These are phyloP conservation scores for Carpinus fangiana DNA, from an alignment of 306 rosid species.

Conservation along the genomic window DNA sequence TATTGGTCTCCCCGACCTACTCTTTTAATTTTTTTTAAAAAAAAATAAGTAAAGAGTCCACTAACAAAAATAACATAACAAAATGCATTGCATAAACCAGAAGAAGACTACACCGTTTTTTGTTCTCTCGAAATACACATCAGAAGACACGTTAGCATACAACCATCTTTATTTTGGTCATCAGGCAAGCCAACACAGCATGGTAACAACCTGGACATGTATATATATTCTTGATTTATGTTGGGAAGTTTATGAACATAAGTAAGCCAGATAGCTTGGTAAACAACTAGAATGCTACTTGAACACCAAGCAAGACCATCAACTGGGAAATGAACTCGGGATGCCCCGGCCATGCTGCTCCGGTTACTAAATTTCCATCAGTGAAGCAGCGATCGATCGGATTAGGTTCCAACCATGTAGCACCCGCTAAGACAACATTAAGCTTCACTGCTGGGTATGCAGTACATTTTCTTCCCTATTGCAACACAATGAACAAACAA, in stretches of 20 bases:
- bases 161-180: not conserved
- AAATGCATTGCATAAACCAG: too few species aligned
- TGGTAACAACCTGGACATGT: not conserved
- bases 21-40: too few species aligned
- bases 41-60: too few species aligned
- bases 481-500: not conserved
- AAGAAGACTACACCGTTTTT: not conserved
- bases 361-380: constrained; percentile 80
- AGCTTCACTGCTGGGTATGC: constrained; percentile 86
- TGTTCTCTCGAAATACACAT: not conserved
- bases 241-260: too few species aligned
- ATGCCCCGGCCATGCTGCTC: constrained; percentile 87
- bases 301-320: constrained; percentile 63
- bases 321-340: constrained; percentile 86
- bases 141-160: not conserved
- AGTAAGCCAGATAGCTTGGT: constrained; percentile 2
- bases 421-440: constrained; percentile 65
- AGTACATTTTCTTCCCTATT: constrained; percentile 85
- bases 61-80: too few species aligned
- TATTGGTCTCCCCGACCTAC: too few species aligned
- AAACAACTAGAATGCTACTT: constrained; percentile 50
- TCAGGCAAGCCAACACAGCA: not conserved
- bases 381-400: constrained; percentile 84
- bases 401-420: constrained; percentile 85
- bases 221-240: too few species aligned